Conservation (phyloP, 345 rosid genomes). For the Citrus mangshanensis region DNA sequence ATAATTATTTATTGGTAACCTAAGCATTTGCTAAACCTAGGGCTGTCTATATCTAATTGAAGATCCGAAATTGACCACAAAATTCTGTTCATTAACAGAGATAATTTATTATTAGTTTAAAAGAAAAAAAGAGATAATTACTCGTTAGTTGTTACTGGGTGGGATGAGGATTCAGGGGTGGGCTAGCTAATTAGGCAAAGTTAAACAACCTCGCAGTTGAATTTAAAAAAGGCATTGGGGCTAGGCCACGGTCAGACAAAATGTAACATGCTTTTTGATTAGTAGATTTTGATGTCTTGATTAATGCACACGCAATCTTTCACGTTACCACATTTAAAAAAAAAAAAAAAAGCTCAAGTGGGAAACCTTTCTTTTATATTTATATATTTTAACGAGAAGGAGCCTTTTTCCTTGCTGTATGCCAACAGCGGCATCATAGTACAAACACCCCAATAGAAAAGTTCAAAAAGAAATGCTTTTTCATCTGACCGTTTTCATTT, state of each 20-base stretch:
- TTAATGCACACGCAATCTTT: slow-evolving; percentile 21
- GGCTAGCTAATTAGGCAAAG: neutral
- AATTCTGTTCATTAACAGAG: neutral
- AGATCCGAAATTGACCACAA: neutral
- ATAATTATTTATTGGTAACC: neutral
- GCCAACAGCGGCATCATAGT: neutral
- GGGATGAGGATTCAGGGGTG: too few relatives aligned
- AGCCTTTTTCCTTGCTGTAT: neutral
- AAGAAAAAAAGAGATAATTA: too few relatives aligned
- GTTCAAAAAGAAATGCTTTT: neutral
- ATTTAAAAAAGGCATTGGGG: neutral
- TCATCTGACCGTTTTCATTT: too few relatives aligned
- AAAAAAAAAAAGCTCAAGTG: neutral
- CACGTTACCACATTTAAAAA: neutral
- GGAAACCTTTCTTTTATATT: neutral
- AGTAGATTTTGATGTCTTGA: slow-evolving; percentile 18
- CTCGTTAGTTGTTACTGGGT: too few relatives aligned
- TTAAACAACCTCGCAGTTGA: neutral
- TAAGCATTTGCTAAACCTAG: neutral
- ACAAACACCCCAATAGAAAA: neutral
- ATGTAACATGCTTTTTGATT: slow-evolving; percentile 7
- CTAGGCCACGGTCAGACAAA: slow-evolving; percentile 6
- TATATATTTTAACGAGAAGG: too few relatives aligned
- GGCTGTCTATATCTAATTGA: neutral
- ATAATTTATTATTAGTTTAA: too few relatives aligned